A percentile compares a stretch with the other conserved stretches of the same genome.
Evolutionary conservation across 148 eudicot species (phyloP).

Genomic region (Persicaria maculosa): DNA sequence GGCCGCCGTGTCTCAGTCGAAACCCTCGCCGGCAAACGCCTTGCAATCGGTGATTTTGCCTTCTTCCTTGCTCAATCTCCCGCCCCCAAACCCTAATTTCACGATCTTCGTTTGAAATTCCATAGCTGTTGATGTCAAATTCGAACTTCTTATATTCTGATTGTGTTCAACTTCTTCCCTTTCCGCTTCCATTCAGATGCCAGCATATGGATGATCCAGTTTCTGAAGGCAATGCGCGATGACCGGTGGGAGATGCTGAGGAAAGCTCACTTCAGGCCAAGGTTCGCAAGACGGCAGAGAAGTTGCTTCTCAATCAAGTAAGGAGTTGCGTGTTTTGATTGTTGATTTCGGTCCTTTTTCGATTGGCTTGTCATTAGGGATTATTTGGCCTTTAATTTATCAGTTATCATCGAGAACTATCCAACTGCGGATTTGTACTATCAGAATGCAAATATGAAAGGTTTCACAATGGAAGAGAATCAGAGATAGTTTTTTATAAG

Average conservation of each 20-base stretch:
- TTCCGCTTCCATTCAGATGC: conserved; percentile 45
- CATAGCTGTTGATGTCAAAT: neutral
- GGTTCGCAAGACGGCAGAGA: conserved; percentile 89
- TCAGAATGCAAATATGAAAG: neutral
- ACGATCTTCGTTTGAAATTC: neutral
- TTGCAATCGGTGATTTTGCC: conserved; percentile 63
- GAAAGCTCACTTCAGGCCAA: conserved; percentile 90
- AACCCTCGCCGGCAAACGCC: conserved; percentile 84
- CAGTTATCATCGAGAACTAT: neutral
- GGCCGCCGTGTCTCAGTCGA: conserved; percentile 99
- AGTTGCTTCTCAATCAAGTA: conserved; percentile 82
- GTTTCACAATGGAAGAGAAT: neutral
- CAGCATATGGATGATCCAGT: conserved; percentile 97
- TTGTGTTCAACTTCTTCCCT: neutral
- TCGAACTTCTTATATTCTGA: neutral
- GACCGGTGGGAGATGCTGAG: conserved; percentile 95
- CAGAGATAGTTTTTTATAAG: no score
- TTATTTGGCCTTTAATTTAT: neutral
- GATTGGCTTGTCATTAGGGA: neutral
- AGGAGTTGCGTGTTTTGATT: conserved; percentile 9
- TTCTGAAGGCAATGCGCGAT: conserved; percentile 97
- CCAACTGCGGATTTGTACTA: neutral
- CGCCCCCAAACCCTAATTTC: conserved; percentile 18
- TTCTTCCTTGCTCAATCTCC: neutral
- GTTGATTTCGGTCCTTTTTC: neutral